These are phyloP conservation scores for Vitis cinerea DNA, from an alignment of 164 flowering plant species.

Conservation along the genomic window DNA sequence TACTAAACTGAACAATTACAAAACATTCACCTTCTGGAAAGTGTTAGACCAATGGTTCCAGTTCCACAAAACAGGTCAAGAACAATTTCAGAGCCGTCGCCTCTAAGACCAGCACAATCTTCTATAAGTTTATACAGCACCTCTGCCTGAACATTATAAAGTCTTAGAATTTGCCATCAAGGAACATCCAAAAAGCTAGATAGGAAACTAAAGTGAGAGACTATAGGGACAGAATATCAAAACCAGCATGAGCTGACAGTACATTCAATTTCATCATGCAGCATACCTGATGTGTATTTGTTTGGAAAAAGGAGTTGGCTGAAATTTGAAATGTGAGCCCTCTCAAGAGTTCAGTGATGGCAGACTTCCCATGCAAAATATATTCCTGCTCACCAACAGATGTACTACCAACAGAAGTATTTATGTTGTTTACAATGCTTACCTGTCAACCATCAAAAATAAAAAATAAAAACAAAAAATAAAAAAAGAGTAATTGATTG, in stretches of 20 bases:
- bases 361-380: constrained; percentile 70
- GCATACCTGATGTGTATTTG: constrained; percentile 87
- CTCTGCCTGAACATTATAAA: constrained; percentile 69
- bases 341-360: constrained; percentile 77
- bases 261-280: not conserved
- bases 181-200: not conserved
- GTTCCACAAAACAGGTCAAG: constrained; percentile 98
- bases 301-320: constrained; percentile 98
- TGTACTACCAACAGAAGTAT: constrained; percentile 89
- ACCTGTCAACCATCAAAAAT: constrained; percentile 38
- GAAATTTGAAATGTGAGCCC: constrained; percentile 92
- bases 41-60: constrained; percentile 95
- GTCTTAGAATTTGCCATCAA: constrained; percentile 11
- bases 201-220: constrained; percentile 6
- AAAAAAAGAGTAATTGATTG: not conserved
- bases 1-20: not conserved
- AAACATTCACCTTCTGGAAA: constrained; percentile 66
- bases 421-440: constrained; percentile 89
- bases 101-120: constrained; percentile 83
- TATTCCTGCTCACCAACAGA: constrained; percentile 90
- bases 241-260: not conserved
- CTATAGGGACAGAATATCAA: constrained; percentile 2
- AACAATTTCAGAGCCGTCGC: constrained; percentile 92
- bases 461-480: not conserved
- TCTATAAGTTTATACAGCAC: constrained; percentile 83